Conservation (phyloP, 805 yeast species). For the Saturnispora sekii region DNA sequence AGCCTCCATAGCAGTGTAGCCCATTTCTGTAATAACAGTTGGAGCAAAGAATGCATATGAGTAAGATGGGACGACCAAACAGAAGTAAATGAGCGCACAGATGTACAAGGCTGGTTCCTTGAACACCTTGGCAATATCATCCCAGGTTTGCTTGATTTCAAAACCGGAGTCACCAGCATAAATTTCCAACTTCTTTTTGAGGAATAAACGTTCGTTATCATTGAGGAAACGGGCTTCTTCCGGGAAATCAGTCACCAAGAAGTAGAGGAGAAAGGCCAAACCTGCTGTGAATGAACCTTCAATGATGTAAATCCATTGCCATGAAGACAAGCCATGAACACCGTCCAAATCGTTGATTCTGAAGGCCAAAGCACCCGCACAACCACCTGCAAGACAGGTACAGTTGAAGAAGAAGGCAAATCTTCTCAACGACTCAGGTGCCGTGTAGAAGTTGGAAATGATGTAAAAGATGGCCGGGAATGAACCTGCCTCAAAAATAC, state of each 20-base stretch:
- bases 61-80: conserved; percentile 57
- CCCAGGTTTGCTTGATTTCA: conserved; percentile 35
- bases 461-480: conserved; percentile 71
- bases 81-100: conserved; percentile 54
- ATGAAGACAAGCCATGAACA: conserved; percentile 30
- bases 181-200: conserved; percentile 49
- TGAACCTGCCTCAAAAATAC: conserved; percentile 60
- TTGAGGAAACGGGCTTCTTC: conserved; percentile 51
- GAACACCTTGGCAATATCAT: conserved; percentile 40
- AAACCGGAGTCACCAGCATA: conserved; percentile 42
- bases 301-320: conserved; percentile 38
- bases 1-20: conserved; percentile 61
- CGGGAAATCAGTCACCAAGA: conserved; percentile 60
- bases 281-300: conserved; percentile 30
- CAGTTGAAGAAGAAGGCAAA: conserved; percentile 61
- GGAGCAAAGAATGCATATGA: conserved; percentile 71
- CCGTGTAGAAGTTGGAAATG: conserved; percentile 54
- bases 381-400: conserved; percentile 69
- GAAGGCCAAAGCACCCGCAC: conserved; percentile 65
- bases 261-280: conserved; percentile 27
- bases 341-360: conserved; percentile 49
- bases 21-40: conserved; percentile 49
- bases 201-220: conserved; percentile 39
- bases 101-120: conserved; percentile 51
- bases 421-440: conserved; percentile 57